Base-by-base conservation (phyloP, 2,329 filamentous ascomycete species). In the Dothiorella sarmentorum region DNA sequence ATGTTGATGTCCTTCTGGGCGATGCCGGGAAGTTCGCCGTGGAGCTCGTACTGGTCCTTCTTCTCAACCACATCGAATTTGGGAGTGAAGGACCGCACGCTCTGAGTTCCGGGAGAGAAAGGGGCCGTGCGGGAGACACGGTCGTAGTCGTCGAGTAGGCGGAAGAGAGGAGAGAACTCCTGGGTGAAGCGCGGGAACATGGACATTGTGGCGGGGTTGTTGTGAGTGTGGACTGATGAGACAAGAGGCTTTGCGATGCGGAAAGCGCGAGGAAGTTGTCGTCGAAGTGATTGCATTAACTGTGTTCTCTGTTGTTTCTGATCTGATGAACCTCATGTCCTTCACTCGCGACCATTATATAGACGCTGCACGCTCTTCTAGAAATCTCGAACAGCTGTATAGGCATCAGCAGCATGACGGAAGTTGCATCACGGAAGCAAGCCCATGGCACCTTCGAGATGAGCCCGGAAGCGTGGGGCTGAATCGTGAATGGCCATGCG, bases 21-120 rank as follows among this genome's bases (percentile, higher is more conserved):
- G 65, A 92, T 79, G 58, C 90, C 90, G 0, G 89, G 86, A 5
- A 93, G 83, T 73, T 93, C 89, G 67, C 89, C 90, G 66, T 92
- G 85, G 18, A 93, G 85, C 74, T 93, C 86, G 69, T 91, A 93
- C 63, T 78, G 71, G 5, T 84, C 75, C 61, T 82, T 81, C 11
- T 82, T 83, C 76, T 94, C 90, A 71, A 83, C 86, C 62, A 92
- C 80, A 67, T 93, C 89, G 69, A 93, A 93, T 74, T 85, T 88
- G 57, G 89, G 90, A 60, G 83, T 82, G 82, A 91, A 92, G 68
- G 82, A 77, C 45, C 77, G 78, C 47, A 81, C 64, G 29, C 59
- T 59, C 56, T 70, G 64, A 43, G 68, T 55, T 60, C 68, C 31
- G 45, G 43, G 44, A 61, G 68, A 65, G 65, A 68, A 64, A 7